A percentile compares a stretch with the other conserved stretches of the same genome.
Evolutionary conservation across 2,329 filamentous ascomycete genomes (phyloP).

Genomic region (Stachybotrys chartarum): DNA sequence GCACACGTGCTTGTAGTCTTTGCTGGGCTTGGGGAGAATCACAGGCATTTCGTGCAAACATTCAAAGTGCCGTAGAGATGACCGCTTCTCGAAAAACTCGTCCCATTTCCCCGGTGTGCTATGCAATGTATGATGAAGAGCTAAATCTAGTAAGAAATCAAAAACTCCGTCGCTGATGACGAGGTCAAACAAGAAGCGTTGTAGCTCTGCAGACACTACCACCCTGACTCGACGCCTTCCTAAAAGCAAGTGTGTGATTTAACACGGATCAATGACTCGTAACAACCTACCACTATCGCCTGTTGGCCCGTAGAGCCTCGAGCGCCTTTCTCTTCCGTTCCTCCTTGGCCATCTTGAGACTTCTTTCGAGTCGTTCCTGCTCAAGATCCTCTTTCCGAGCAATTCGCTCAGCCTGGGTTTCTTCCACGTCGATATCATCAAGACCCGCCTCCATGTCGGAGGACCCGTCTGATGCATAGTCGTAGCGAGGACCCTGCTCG

Average conservation of each 20-base stretch:
- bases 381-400: conserved; percentile 62
- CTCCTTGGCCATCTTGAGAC: conserved; percentile 55
- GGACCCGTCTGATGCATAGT: conserved; percentile 57
- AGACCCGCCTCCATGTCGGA: conserved; percentile 75
- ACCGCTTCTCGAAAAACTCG: too few species aligned
- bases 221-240: too few species aligned
- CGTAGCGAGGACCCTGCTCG: conserved; percentile 33
- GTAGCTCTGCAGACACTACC: not conserved
- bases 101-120: too few species aligned
- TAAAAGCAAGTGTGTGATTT: too few species aligned
- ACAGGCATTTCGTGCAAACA: too few species aligned
- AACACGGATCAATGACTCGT: too few species aligned
- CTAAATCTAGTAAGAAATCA: not conserved
- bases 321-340: conserved; percentile 39
- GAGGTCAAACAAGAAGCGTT: not conserved
- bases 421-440: conserved; percentile 68
- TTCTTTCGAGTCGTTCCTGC: conserved; percentile 55
- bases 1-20: too few species aligned
- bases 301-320: conserved; percentile 24
- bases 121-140: not conserved
- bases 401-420: conserved; percentile 51
- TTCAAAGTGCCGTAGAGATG: too few species aligned
- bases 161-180: conserved; percentile 34
- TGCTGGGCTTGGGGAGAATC: too few species aligned
- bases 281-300: conserved; percentile 14